Evolutionary conservation across 306 rosid genomes (phyloP).

Genomic region (Dalbergia cochinchinensis): DNA sequence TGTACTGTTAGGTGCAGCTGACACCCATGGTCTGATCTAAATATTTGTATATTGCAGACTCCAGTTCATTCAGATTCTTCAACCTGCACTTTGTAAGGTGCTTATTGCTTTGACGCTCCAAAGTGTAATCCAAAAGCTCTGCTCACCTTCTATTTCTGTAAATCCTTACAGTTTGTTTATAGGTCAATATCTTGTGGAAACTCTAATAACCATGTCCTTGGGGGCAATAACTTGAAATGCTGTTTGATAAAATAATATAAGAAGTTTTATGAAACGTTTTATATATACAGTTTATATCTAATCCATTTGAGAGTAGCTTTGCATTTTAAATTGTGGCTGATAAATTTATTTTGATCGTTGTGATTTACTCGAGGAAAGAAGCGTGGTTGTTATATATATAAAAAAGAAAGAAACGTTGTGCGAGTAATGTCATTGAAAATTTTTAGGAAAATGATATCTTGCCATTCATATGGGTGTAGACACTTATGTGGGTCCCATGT

Average conservation of each 20-base stretch:
- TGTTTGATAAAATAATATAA: not conserved
- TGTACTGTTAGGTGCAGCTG: no score
- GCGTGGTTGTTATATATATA: no score
- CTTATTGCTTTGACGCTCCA: not conserved
- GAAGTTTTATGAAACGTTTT: not conserved
- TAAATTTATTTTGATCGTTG: no score
- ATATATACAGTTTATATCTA: not conserved
- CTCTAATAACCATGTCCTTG: not conserved
- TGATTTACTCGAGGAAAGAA: no score
- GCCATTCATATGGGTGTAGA: no score
- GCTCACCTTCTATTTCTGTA: slow-evolving; percentile 14
- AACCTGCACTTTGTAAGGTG: slow-evolving; percentile 3
- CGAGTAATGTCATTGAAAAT: no score
- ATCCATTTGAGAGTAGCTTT: not conserved
- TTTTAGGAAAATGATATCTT: no score
- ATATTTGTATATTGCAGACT: slow-evolving; percentile 15
- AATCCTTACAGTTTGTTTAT: slow-evolving; percentile 9
- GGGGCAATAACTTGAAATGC: not conserved
- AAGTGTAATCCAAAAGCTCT: slow-evolving; percentile 22
- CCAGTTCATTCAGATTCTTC: slow-evolving; percentile 24
- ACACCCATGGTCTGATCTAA: not conserved
- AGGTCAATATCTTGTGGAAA: slow-evolving; percentile 23
- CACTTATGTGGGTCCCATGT: no score
- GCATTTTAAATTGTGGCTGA: not conserved
- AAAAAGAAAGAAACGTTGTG: no score